phyloP scores from a whole-genome alignment of 139 green algal species.

The Chlamydomonas schloesseri region DNA sequence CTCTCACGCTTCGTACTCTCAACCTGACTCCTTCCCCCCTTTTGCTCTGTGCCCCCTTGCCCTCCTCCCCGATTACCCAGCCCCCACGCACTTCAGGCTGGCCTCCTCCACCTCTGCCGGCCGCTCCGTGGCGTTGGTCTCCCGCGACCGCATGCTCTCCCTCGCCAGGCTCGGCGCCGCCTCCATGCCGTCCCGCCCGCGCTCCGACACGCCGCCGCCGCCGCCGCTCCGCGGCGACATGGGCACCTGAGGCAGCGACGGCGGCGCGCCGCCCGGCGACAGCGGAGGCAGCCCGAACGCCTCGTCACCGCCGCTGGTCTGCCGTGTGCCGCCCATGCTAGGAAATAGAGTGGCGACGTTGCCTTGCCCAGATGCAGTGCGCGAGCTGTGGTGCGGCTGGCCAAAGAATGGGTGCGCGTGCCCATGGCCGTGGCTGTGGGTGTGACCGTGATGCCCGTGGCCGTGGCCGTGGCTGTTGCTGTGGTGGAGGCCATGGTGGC shows the following conservation, averaged over 20 bases:
- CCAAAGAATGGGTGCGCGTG: background rate
- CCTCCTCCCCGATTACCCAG: background rate
- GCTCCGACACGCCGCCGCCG: background rate
- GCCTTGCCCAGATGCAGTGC: no score
- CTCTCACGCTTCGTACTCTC: no score
- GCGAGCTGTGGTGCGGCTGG: no score
- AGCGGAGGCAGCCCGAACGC: no score
- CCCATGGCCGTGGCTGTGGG: background rate
- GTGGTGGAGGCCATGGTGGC: background rate
- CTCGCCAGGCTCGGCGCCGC: slow-evolving; percentile 16
- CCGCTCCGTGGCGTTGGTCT: background rate
- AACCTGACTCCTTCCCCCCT: no score
- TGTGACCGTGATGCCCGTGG: background rate
- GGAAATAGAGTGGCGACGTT: no score
- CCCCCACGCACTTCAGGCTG: background rate
- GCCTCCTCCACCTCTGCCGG: slow-evolving; percentile 3
- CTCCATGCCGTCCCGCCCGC: background rate
- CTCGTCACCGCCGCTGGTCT: no score
- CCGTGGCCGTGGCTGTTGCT: background rate
- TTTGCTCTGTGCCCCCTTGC: no score
- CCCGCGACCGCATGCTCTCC: background rate
- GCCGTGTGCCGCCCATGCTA: no score
- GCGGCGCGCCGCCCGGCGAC: no score
- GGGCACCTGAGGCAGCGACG: background rate
- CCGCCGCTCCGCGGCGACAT: background rate